Evolutionary conservation across 805 yeast genomes (phyloP).

Genomic region (Scheffersomyces amazonensis): DNA sequence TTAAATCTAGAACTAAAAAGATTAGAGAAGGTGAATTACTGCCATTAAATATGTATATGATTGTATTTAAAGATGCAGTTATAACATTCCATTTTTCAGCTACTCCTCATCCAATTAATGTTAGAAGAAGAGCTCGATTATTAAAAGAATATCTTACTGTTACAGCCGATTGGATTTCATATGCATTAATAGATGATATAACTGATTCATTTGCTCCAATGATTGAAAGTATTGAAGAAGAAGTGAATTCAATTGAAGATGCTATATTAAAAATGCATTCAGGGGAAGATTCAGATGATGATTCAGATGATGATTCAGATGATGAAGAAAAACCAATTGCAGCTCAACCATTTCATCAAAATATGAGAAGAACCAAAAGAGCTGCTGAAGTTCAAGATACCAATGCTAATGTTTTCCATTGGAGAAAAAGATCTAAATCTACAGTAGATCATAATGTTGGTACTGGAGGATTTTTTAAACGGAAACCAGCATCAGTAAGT

Average conservation of each 20-base stretch:
- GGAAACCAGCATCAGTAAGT: conserved; percentile 3
- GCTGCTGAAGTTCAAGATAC: neutral
- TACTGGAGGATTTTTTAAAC: conserved; percentile 9
- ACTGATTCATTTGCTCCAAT: conserved; percentile 97
- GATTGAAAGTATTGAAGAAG: conserved; percentile 91
- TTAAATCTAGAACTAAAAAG: conserved; percentile 25
- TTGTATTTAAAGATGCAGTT: conserved; percentile 89
- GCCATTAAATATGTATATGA: conserved; percentile 89
- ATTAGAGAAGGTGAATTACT: conserved; percentile 59
- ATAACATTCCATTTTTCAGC: conserved; percentile 92
- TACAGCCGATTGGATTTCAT: conserved; percentile 94
- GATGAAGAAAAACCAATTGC: conserved; percentile 20
- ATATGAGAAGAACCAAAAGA: conserved; percentile 6
- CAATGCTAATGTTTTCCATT: conserved; percentile 22
- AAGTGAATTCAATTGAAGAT: conserved; percentile 92
- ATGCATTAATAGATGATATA: conserved; percentile 93
- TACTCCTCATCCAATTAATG: conserved; percentile 95
- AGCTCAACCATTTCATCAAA: conserved; percentile 13
- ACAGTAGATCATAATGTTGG: conserved; percentile 28
- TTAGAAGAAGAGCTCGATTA: conserved; percentile 86
- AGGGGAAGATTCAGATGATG: conserved; percentile 48
- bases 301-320: conserved; percentile 30
- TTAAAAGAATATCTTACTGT: conserved; percentile 85
- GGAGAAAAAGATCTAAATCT: conserved; percentile 34
- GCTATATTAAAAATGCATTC: conserved; percentile 86